These are phyloP conservation scores for Trametopsis cervina DNA, from an alignment of 768 basidiomycete species.

Conservation along the genomic window DNA sequence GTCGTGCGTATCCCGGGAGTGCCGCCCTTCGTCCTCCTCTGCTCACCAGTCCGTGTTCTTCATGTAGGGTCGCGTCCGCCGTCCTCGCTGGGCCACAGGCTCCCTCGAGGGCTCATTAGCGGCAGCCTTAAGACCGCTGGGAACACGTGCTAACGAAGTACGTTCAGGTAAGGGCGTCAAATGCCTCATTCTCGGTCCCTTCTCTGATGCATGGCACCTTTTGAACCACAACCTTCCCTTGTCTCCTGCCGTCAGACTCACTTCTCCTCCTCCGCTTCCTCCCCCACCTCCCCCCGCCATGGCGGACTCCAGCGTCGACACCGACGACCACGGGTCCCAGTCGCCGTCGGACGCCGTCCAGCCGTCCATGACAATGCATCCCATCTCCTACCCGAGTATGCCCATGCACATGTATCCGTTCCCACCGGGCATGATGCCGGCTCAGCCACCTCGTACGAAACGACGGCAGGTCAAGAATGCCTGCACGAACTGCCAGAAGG, in stretches of 20 bases:
- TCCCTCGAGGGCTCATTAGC: conserved; percentile 1
- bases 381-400: conserved; percentile 43
- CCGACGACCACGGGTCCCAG: conserved; percentile 27
- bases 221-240: conserved; percentile 1
- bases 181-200: conserved; percentile 10
- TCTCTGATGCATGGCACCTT: conserved; percentile 2
- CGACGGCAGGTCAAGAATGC: conserved; percentile 89
- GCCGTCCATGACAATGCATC: conserved; percentile 45
- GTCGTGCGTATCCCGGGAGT: not conserved
- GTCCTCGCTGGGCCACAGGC: not conserved
- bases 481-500: conserved; percentile 86
- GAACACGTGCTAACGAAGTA: conserved; percentile 8
- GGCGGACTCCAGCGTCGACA: conserved; percentile 33
- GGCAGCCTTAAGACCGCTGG: conserved; percentile 13
- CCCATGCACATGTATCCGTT: conserved; percentile 71
- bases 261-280: conserved; percentile 13
- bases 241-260: not conserved
- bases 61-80: conserved; percentile 3
- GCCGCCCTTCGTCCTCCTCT: conserved; percentile 2
- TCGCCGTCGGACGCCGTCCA: conserved; percentile 28
- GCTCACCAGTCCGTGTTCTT: not conserved
- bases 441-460: conserved; percentile 58
- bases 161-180: conserved; percentile 11
- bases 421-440: conserved; percentile 38
- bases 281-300: conserved; percentile 29